Conservation (phyloP, 225 moss, liverwort and hornwort species). For the Takakia lepidozioides region DNA sequence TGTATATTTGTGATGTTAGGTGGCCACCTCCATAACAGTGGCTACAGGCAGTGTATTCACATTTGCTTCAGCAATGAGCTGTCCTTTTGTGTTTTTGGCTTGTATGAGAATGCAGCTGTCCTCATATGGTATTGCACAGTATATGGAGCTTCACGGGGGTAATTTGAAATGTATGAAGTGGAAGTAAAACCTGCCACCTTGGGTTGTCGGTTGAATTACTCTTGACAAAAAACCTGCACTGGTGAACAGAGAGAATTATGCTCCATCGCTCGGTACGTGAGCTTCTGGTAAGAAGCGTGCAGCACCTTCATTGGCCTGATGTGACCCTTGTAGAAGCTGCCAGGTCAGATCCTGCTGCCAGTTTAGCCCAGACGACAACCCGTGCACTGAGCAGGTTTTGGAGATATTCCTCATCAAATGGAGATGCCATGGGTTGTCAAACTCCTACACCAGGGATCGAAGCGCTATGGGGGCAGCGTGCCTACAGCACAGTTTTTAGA, state of each 20-base stretch:
- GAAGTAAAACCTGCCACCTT: too few species aligned
- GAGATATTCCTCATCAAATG: constrained; percentile 9
- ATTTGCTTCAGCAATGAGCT: too few species aligned
- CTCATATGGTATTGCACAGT: too few species aligned
- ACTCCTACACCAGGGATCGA: constrained; percentile 4
- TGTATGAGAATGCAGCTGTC: too few species aligned
- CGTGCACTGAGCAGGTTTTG: constrained; percentile 3
- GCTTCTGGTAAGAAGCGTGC: constrained; percentile 18
- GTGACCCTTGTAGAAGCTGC: constrained; percentile 11
- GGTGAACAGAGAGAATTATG: constrained; percentile 34
- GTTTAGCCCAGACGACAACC: constrained; percentile 7
- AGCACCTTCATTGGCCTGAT: constrained; percentile 7
- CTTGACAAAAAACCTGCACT: too few species aligned
- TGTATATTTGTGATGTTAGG: too few species aligned
- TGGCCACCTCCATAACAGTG: too few species aligned
- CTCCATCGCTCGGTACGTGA: constrained; percentile 20
- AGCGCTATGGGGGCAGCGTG: constrained; percentile 17
- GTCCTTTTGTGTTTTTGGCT: too few species aligned
- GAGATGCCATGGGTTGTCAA: constrained; percentile 11
- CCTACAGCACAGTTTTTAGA: constrained; percentile 26
- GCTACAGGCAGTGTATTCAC: too few species aligned
- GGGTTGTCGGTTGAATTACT: too few species aligned
- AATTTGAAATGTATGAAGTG: too few species aligned
- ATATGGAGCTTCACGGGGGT: too few species aligned
- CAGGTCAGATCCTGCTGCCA: constrained; percentile 4